These are phyloP conservation scores for Glycine soja DNA, from an alignment of 306 rosid species.

Conservation along the genomic window DNA sequence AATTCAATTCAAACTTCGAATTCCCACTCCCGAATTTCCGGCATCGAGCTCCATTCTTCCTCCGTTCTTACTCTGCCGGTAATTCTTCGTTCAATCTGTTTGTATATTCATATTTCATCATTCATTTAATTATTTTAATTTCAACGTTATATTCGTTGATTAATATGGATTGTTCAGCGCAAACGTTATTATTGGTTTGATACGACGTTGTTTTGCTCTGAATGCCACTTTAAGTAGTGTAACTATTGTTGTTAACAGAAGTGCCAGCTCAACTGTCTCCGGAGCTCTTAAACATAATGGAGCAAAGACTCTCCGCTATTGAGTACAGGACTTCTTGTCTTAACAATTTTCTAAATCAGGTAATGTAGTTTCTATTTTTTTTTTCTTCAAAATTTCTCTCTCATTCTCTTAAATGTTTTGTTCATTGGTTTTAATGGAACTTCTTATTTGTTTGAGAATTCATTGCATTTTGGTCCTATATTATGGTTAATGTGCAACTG, in stretches of 20 bases:
- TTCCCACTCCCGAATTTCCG: conserved; percentile 17
- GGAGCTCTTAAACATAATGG: conserved; percentile 76
- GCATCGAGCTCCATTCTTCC: conserved; percentile 21
- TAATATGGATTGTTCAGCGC: conserved; percentile 3
- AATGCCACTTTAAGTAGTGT: neutral
- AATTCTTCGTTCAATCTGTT: neutral
- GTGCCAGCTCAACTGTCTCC: conserved; percentile 62
- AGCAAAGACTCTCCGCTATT: conserved; percentile 70
- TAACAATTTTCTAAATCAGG: conserved; percentile 67
- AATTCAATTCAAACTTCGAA: conserved; percentile 20
- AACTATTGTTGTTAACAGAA: conserved; percentile 51
- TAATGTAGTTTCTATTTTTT: conserved; percentile 40
- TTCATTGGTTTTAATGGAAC: too few species aligned
- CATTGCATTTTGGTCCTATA: too few species aligned
- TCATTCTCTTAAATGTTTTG: neutral
- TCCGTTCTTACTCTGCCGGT: conserved; percentile 64
- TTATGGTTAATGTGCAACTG: too few species aligned
- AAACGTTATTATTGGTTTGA: too few species aligned
- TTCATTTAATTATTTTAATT: conserved; percentile 2
- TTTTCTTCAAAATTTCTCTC: neutral
- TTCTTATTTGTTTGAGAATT: too few species aligned
- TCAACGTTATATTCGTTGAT: neutral
- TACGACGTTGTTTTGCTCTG: neutral
- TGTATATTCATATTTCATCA: neutral
- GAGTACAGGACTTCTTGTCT: conserved; percentile 70